Evolutionary conservation across 768 basidiomycete species (phyloP).

Genomic region (Suillus subalutaceus): DNA sequence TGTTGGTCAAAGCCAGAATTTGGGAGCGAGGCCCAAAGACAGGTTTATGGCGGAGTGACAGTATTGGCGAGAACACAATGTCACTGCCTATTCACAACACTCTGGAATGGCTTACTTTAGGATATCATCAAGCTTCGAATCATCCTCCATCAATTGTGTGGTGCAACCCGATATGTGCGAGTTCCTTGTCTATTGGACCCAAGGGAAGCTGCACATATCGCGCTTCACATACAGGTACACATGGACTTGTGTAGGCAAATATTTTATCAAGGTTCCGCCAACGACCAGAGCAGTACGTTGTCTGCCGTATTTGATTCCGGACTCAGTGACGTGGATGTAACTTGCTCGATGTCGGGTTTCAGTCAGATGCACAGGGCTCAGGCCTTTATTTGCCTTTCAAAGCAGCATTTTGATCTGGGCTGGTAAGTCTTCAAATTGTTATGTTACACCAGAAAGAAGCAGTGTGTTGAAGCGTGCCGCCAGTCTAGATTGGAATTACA

Average conservation of each 20-base stretch:
- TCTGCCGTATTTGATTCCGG: background rate
- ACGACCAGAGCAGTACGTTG: background rate
- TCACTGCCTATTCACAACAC: background rate
- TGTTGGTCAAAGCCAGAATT: conserved; percentile 30
- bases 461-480: background rate
- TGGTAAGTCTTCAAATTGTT: background rate
- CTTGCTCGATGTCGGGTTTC: background rate
- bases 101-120: background rate
- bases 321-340: background rate
- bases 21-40: conserved; percentile 37
- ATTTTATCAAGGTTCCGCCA: background rate
- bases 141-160: background rate
- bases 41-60: conserved; percentile 23
- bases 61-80: too few relatives aligned
- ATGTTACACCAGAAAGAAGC: background rate
- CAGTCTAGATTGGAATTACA: background rate
- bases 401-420: background rate
- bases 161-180: background rate
- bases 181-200: background rate
- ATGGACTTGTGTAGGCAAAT: background rate
- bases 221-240: background rate
- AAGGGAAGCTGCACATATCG: background rate
- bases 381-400: background rate
- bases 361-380: background rate
- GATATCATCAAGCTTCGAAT: background rate